Base-by-base conservation (phyloP, 305 asterid species). In the Solanum hybrid region DNA sequence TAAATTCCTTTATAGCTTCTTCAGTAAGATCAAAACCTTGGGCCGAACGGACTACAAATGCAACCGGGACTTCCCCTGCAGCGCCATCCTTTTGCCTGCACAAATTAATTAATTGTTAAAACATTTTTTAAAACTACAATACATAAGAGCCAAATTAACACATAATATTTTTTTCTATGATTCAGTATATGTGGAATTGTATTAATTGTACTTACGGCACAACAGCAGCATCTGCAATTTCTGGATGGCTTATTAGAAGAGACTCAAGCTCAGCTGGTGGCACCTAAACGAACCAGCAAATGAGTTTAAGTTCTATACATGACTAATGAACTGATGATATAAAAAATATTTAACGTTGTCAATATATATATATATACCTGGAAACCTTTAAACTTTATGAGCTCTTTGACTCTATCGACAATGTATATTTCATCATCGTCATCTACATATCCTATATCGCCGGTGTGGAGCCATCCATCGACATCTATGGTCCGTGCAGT, bases 11-110 rank as follows among this genome's bases (percentile, higher is more conserved):
- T 31, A 96, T 93, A 73, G 90, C 93, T 92, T 95, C 97, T 91
- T 95, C 99, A 1, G 96, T 94, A 71, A 95, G 94, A 71, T 95
- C 96, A 26, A 88, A 88, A 5, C 94, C 96, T 88, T 69, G 91
- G 2, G 95, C 64, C 2, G 96, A 89, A 4, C 80, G 94, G 51
- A 95, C 99, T 72, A 96, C 98, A 91, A 96, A 96, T 8, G 99
- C 99, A 85, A 96, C 99, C 0, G 99, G 99, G 24, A 96, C 98
- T 93, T 96, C 98, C 35, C 99, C 99, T 3, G 98, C 98, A 46
- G 88, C 96, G 80, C 91, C 97, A 66, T 95, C 97, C 35, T 92
- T 95, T 94, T 95, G 98, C 88, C 99, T 96, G 94, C 86, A 86
- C 9, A 77, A 77, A 34, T 34, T 77, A 77, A 66, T 64, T 64